Percentiles rank a stretch among this genome's conserved stretches.
Conservation (phyloP, 1,284 basidiomycete species). For the Cryptococcus wingfieldii region DNA sequence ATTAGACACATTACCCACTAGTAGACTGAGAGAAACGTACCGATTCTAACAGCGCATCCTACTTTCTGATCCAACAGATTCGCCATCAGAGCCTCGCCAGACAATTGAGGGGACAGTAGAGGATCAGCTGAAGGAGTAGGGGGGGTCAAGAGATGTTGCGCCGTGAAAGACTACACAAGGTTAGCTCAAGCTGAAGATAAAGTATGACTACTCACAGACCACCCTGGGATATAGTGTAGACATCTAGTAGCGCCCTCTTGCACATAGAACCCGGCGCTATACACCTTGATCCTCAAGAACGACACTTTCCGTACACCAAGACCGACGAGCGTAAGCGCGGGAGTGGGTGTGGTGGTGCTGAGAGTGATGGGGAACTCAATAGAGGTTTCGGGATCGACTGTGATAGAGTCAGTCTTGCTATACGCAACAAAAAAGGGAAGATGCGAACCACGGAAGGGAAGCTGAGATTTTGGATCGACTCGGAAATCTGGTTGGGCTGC, state of each 20-base stretch:
- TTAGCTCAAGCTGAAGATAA: no score
- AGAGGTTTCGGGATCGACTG: constrained; percentile 43
- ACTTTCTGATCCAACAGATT: constrained; percentile 34
- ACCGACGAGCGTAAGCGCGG: constrained; percentile 49
- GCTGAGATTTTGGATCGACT: constrained; percentile 12
- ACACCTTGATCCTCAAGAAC: constrained; percentile 54
- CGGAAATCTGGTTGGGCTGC: constrained; percentile 1
- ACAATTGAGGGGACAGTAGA: constrained; percentile 16
- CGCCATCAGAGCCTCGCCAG: constrained; percentile 38
- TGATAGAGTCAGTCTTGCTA: neutral
- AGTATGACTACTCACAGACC: constrained; percentile 24
- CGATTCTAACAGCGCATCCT: constrained; percentile 46
- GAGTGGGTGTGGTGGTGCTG: constrained; percentile 20
- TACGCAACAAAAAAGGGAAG: neutral
- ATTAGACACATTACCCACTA: neutral
- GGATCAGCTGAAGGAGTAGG: constrained; percentile 6
- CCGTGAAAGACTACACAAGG: constrained; percentile 19
- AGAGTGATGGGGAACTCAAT: constrained; percentile 42
- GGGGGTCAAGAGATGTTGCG: constrained; percentile 25
- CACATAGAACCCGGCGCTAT: constrained; percentile 54
- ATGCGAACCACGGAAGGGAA: constrained; percentile 7
- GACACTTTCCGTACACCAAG: constrained; percentile 55
- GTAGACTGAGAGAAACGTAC: constrained; percentile 22
- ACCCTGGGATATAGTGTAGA: constrained; percentile 26
- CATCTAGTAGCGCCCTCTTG: constrained; percentile 34